Percentiles rank a stretch among this genome's conserved stretches.
Conservation (phyloP, 352 stramenopile genomes). For the Thalassiosira pacifica region DNA sequence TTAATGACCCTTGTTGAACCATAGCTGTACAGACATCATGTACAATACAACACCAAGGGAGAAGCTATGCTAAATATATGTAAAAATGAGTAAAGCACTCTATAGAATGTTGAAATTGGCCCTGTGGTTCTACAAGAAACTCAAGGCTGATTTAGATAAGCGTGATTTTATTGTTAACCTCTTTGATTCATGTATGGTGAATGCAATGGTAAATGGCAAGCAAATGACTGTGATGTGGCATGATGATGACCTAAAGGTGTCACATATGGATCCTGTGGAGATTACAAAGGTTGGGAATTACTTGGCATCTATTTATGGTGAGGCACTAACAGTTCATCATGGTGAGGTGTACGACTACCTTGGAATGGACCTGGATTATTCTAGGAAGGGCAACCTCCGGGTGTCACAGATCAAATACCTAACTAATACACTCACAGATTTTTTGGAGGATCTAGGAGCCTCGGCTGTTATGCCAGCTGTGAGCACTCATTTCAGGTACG, state of each 20-base stretch:
- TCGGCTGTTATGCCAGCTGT: slow-evolving; percentile 21
- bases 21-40: slow-evolving; percentile 25
- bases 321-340: no score
- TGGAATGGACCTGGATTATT: slow-evolving; percentile 61
- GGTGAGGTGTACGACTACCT: slow-evolving; percentile 50
- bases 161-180: not conserved
- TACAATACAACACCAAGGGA: not conserved
- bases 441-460: slow-evolving; percentile 26
- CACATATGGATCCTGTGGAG: no score
- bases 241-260: slow-evolving; percentile 22
- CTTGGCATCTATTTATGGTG: no score
- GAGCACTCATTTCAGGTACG: slow-evolving; percentile 70
- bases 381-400: slow-evolving; percentile 10
- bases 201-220: slow-evolving; percentile 8
- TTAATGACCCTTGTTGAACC: slow-evolving; percentile 37
- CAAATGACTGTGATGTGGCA: slow-evolving; percentile 28
- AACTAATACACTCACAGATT: slow-evolving; percentile 30
- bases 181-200: slow-evolving; percentile 31
- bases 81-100: no score
- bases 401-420: slow-evolving; percentile 57
- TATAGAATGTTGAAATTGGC: no score
- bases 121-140: no score
- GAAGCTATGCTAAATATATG: no score
- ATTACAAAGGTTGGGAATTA: no score
- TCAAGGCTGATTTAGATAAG: no score